phyloP scores from a whole-genome alignment of 306 rosid genomes.

The Dryas alaskensis region DNA sequence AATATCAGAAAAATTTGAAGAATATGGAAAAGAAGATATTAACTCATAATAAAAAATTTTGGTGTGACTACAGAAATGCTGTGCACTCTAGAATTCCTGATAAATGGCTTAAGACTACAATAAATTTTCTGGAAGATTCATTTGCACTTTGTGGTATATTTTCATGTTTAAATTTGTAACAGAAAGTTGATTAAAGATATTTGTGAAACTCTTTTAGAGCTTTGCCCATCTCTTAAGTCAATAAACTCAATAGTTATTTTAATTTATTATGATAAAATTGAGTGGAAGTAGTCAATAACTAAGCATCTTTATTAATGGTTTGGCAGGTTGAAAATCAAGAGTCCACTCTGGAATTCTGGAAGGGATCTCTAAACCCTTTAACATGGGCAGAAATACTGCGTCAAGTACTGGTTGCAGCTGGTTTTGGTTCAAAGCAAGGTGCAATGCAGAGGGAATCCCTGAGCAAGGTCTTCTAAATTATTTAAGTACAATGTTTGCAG shows the following conservation, averaged over 20 bases:
- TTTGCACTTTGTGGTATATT: background rate
- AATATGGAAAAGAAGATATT: too few relatives aligned
- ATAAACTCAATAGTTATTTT: background rate
- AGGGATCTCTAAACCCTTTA: slow-evolving; percentile 70
- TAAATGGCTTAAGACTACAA: background rate
- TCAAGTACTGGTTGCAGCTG: slow-evolving; percentile 90
- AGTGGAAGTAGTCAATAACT: slow-evolving; percentile 14
- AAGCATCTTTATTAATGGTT: slow-evolving; percentile 24
- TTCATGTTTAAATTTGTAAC: background rate
- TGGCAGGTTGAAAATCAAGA: slow-evolving; percentile 77
- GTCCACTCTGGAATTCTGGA: slow-evolving; percentile 65
- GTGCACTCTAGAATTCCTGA: background rate
- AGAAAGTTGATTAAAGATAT: background rate
- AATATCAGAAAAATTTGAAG: too few relatives aligned
- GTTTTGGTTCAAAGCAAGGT: slow-evolving; percentile 83
- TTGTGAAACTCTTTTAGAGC: slow-evolving; percentile 1
- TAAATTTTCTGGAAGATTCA: background rate
- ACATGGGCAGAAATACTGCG: slow-evolving; percentile 92
- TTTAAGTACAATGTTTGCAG: background rate
- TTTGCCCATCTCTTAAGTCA: background rate
- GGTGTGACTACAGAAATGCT: background rate
- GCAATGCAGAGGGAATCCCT: slow-evolving; percentile 53
- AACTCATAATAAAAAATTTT: background rate
- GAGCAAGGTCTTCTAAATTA: slow-evolving; percentile 59
- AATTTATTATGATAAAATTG: background rate